Conservation (phyloP, 768 basidiomycete genomes). For the Hericium rajendrae region DNA sequence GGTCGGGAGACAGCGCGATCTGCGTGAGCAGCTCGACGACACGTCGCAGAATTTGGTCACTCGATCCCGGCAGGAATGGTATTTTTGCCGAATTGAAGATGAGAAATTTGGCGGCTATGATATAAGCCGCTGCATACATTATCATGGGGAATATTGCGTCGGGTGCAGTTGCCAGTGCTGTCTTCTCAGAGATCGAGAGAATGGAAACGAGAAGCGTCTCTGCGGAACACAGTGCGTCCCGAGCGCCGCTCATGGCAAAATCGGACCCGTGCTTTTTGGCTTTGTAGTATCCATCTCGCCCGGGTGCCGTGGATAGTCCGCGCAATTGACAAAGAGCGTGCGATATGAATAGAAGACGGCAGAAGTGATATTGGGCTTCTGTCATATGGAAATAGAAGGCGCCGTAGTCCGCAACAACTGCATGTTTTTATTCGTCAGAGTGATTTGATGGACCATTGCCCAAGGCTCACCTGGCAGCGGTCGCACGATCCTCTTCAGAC, state of each 20-base stretch:
- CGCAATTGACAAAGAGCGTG: slow-evolving; percentile 25
- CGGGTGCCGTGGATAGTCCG: background rate
- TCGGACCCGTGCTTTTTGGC: slow-evolving; percentile 9
- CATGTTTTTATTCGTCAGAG: slow-evolving; percentile 16
- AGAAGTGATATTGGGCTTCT: slow-evolving; percentile 30
- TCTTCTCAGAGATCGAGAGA: slow-evolving; percentile 25
- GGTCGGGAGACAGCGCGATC: slow-evolving; percentile 6
- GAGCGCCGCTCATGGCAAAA: slow-evolving; percentile 27
- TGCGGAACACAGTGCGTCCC: slow-evolving; percentile 27
- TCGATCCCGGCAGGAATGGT: slow-evolving; percentile 6
- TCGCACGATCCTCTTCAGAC: slow-evolving; percentile 11
- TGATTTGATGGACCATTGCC: background rate
- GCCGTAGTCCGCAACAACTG: slow-evolving; percentile 35
- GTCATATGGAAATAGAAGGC: slow-evolving; percentile 33
- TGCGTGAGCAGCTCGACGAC: slow-evolving; percentile 3
- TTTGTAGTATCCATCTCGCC: slow-evolving; percentile 3
- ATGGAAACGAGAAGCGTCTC: slow-evolving; percentile 28
- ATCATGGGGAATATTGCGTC: slow-evolving; percentile 34
- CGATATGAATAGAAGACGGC: slow-evolving; percentile 29
- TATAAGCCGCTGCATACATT: slow-evolving; percentile 32
- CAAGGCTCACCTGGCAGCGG: slow-evolving; percentile 3
- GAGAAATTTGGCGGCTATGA: slow-evolving; percentile 33
- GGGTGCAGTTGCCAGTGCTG: slow-evolving; percentile 30
- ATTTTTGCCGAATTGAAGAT: slow-evolving; percentile 3
- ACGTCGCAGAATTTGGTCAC: slow-evolving; percentile 9